Evolutionary conservation across 1,139 yeast genomes (phyloP).

Genomic region (Yueomyces sp.): DNA sequence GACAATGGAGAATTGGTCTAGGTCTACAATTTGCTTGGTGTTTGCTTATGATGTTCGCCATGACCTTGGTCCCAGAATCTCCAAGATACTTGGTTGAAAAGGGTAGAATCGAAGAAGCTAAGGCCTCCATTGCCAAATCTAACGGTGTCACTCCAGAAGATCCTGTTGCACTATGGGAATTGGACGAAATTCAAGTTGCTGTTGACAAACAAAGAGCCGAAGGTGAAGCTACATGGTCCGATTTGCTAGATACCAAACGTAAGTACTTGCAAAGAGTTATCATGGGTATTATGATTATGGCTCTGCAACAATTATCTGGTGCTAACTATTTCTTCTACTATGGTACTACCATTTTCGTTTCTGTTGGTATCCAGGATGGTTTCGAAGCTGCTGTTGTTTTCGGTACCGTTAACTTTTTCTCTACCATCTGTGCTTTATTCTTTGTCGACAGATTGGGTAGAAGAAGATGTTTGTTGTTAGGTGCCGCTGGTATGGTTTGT

Average conservation of each 20-base stretch:
- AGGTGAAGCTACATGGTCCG: neutral
- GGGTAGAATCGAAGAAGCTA: slow-evolving; percentile 25
- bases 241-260: neutral
- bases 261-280: slow-evolving; percentile 25
- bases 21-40: slow-evolving; percentile 38
- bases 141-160: slow-evolving; percentile 33
- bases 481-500: slow-evolving; percentile 48
- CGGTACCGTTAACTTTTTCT: slow-evolving; percentile 61
- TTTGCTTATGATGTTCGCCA: slow-evolving; percentile 31
- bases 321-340: slow-evolving; percentile 44
- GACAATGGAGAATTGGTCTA: slow-evolving; percentile 36
- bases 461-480: slow-evolving; percentile 46
- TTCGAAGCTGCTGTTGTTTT: slow-evolving; percentile 48
- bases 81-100: slow-evolving; percentile 33
- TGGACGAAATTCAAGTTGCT: neutral
- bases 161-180: slow-evolving; percentile 1
- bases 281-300: slow-evolving; percentile 41
- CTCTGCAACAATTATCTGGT: slow-evolving; percentile 48
- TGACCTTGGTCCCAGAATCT: slow-evolving; percentile 40
- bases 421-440: slow-evolving; percentile 61
- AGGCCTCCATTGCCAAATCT: slow-evolving; percentile 33
- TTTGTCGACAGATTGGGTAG: slow-evolving; percentile 61
- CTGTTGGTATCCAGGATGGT: slow-evolving; percentile 34
- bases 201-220: neutral
- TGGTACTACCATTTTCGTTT: slow-evolving; percentile 42